Evolutionary conservation across 129 eudicot genomes (phyloP).

Genomic region (Pittosporum tobira): DNA sequence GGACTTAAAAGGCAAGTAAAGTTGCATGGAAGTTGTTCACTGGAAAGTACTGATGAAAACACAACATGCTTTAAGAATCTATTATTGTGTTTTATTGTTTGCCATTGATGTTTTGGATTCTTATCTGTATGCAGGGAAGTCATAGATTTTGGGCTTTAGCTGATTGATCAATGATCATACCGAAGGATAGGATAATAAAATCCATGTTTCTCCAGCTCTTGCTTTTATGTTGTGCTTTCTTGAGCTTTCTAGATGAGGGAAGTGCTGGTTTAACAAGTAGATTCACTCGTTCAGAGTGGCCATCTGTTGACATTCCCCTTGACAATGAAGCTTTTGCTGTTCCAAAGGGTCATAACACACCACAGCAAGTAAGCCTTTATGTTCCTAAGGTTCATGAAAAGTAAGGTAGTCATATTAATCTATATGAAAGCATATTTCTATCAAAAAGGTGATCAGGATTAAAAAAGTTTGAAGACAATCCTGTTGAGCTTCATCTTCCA

Average conservation of each 20-base stretch:
- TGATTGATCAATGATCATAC: conserved; percentile 4
- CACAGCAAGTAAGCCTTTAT: conserved; percentile 62
- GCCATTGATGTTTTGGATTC: background rate
- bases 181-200: conserved; percentile 26
- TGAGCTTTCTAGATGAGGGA: conserved; percentile 29
- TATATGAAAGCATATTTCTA: too few species aligned
- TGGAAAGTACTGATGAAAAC: background rate
- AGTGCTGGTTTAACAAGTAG: conserved; percentile 69
- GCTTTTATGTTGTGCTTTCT: conserved; percentile 31
- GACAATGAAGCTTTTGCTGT: conserved; percentile 68
- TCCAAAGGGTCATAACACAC: conserved; percentile 79
- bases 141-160: conserved; percentile 1
- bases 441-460: too few species aligned
- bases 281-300: conserved; percentile 76
- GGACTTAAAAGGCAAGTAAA: background rate
- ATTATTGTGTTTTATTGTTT: background rate
- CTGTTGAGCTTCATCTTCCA: too few species aligned
- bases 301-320: conserved; percentile 80
- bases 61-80: background rate
- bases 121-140: background rate
- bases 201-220: conserved; percentile 29
- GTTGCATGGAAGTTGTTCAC: background rate
- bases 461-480: too few species aligned
- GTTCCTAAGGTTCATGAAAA: background rate
- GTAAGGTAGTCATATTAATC: background rate